These are phyloP conservation scores for Salix purpurea DNA, from an alignment of 345 rosid species.

Conservation along the genomic window DNA sequence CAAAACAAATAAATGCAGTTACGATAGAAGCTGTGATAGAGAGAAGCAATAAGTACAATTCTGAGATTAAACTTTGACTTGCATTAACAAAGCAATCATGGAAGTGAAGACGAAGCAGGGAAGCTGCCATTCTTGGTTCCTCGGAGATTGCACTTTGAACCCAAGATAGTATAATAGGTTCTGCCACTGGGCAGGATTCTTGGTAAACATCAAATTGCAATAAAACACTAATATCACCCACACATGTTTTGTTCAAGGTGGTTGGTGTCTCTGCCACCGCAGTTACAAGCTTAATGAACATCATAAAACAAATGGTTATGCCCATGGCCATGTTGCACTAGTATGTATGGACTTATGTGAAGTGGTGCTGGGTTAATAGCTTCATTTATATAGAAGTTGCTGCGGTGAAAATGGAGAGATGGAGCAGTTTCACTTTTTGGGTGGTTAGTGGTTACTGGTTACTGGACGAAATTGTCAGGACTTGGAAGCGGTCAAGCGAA, in stretches of 20 bases:
- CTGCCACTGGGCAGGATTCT: slow-evolving; percentile 62
- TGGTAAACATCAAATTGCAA: slow-evolving; percentile 47
- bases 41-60: neutral
- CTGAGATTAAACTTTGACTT: neutral
- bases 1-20: neutral
- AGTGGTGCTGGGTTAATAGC: neutral
- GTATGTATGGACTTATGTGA: neutral
- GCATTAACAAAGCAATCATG: slow-evolving; percentile 21
- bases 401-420: neutral
- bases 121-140: slow-evolving; percentile 21
- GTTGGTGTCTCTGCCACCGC: slow-evolving; percentile 21
- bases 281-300: slow-evolving; percentile 11
- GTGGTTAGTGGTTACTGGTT: neutral
- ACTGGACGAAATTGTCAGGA: neutral
- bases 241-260: slow-evolving; percentile 42
- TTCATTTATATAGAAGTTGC: neutral
- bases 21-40: neutral
- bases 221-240: slow-evolving; percentile 36
- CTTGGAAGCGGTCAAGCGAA: slow-evolving; percentile 1
- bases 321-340: neutral
- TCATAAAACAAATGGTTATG: slow-evolving; percentile 12
- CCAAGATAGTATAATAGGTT: slow-evolving; percentile 54
- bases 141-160: slow-evolving; percentile 51
- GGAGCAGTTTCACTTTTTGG: neutral
- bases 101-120: slow-evolving; percentile 16